These are phyloP conservation scores for Aureobasidium mangrovei DNA, from an alignment of 2,329 filamentous ascomycete species.

Conservation along the genomic window DNA sequence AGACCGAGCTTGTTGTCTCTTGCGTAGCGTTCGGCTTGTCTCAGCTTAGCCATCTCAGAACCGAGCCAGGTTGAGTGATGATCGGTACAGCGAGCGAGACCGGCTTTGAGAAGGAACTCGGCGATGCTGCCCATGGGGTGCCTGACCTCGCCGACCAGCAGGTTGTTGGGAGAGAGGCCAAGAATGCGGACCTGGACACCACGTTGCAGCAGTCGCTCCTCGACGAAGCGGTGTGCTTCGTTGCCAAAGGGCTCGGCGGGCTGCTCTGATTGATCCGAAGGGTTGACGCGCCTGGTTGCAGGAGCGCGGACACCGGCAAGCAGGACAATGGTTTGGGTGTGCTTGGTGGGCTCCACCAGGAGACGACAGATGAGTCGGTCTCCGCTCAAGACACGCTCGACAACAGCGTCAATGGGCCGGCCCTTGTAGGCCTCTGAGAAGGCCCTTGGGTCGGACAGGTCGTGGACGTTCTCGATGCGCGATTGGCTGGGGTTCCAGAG, in stretches of 20 bases:
- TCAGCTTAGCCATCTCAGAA: constrained; percentile 73
- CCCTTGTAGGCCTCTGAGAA: constrained; percentile 81
- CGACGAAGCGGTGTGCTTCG: constrained; percentile 81
- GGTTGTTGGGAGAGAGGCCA: constrained; percentile 79
- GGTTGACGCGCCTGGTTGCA: constrained; percentile 75
- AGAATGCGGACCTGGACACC: constrained; percentile 74
- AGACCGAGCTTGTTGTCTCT: constrained; percentile 68
- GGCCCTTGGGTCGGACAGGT: constrained; percentile 63
- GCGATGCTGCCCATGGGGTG: constrained; percentile 87
- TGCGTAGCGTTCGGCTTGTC: constrained; percentile 78
- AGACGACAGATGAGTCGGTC: constrained; percentile 83
- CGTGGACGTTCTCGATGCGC: constrained; percentile 68
- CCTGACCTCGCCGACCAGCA: constrained; percentile 78
- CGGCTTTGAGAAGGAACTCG: constrained; percentile 79
- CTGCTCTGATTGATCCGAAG: constrained; percentile 69
- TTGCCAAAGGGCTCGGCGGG: constrained; percentile 83
- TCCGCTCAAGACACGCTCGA: constrained; percentile 85
- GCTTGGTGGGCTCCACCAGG: constrained; percentile 69
- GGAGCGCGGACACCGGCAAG: constrained; percentile 84
- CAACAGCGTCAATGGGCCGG: constrained; percentile 66
- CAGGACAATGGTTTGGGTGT: constrained; percentile 80
- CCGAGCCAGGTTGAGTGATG: constrained; percentile 92
- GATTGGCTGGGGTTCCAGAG: constrained; percentile 62
- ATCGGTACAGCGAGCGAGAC: constrained; percentile 86
- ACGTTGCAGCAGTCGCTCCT: constrained; percentile 76